These are phyloP conservation scores for Candolleomyces eurysporus DNA, from an alignment of 768 basidiomycete species.

Conservation along the genomic window DNA sequence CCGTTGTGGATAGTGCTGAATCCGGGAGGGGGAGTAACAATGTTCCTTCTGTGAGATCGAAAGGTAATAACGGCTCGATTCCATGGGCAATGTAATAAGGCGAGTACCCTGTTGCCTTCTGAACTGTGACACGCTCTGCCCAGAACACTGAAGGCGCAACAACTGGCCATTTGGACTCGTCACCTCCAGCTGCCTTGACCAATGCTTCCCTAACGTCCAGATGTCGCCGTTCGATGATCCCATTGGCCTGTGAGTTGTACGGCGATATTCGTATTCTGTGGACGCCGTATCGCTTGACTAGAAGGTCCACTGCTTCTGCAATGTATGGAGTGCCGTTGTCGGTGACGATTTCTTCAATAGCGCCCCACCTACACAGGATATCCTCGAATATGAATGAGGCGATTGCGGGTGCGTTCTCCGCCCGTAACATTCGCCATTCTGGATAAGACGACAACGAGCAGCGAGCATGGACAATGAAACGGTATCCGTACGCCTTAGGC, in stretches of 20 bases:
- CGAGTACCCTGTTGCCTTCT: constrained; percentile 28
- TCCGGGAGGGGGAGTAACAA: constrained; percentile 4
- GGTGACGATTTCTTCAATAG: constrained; percentile 32
- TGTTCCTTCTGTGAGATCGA: constrained; percentile 24
- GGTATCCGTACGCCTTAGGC: constrained; percentile 17
- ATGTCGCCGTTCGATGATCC: constrained; percentile 30
- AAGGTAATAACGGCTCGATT: constrained; percentile 30
- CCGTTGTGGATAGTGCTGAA: constrained; percentile 9
- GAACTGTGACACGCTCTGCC: constrained; percentile 30
- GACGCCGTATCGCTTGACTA: constrained; percentile 24
- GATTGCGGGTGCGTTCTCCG: constrained; percentile 20
- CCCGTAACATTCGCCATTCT: constrained; percentile 17
- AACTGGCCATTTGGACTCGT: constrained; percentile 29
- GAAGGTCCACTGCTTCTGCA: constrained; percentile 17
- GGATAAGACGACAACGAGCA: constrained; percentile 20
- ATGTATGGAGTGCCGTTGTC: constrained; percentile 30
- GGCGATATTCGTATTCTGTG: constrained; percentile 36
- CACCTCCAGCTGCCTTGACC: constrained; percentile 27
- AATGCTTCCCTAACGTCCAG: constrained; percentile 25
- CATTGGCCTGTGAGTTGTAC: constrained; percentile 40
- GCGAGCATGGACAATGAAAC: constrained; percentile 22
- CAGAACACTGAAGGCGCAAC: constrained; percentile 25
- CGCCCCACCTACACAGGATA: constrained; percentile 31
- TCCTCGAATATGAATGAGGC: constrained; percentile 26
- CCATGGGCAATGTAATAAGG: constrained; percentile 33